A percentile compares a stretch with the other conserved stretches of the same genome.
Conservation (phyloP, 495 filamentous ascomycete genomes). For the Aeminium ludgeri region DNA sequence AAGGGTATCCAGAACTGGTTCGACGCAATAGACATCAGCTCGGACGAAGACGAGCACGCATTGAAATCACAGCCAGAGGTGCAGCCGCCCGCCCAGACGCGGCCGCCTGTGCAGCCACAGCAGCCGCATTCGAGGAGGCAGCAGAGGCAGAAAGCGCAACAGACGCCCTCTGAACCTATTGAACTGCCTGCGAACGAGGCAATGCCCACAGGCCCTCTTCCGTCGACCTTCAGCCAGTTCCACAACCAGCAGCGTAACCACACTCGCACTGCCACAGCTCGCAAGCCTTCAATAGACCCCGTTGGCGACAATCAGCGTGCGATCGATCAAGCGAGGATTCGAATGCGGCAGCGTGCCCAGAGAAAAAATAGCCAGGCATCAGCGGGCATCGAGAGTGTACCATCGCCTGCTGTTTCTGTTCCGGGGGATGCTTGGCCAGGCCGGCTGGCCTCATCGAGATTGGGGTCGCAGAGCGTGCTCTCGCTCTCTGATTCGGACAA, state of each 20-base stretch:
- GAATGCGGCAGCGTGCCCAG: slow-evolving; percentile 4
- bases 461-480: slow-evolving; percentile 8
- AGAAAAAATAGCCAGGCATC: slow-evolving; percentile 3
- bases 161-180: neutral
- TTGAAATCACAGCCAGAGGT: neutral
- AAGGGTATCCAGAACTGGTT: slow-evolving; percentile 30
- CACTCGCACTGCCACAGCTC: neutral
- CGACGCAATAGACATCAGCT: slow-evolving; percentile 24
- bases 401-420: slow-evolving; percentile 1
- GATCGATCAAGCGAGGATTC: slow-evolving; percentile 4
- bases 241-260: slow-evolving; percentile 5
- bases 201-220: neutral
- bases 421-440: neutral
- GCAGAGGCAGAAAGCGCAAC: neutral
- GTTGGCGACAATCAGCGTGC: slow-evolving; percentile 9
- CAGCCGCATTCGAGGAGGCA: neutral
- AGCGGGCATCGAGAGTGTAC: slow-evolving; percentile 1
- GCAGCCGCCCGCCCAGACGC: slow-evolving; percentile 1
- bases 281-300: slow-evolving; percentile 1
- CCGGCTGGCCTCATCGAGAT: slow-evolving; percentile 5
- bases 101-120: neutral
- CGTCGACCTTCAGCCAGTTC: slow-evolving; percentile 6
- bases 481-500: slow-evolving; percentile 10
- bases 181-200: slow-evolving; percentile 2
- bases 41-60: slow-evolving; percentile 20